Base-by-base conservation (phyloP, 2,329 filamentous ascomycete genomes). In the Bipolaris cookei region DNA sequence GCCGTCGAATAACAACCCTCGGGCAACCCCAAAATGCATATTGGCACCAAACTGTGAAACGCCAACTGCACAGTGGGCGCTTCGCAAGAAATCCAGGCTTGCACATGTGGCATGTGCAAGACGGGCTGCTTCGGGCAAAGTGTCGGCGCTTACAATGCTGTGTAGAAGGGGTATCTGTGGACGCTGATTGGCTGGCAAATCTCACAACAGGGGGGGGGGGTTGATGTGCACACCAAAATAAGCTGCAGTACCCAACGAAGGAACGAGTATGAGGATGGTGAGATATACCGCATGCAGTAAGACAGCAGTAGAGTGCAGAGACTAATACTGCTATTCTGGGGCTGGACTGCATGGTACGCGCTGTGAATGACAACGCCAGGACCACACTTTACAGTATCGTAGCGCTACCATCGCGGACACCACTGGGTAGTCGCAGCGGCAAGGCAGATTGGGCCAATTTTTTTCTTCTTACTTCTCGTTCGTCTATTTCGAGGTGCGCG, bases 121-220 rank as follows among this genome's bases (percentile, higher is more conserved):
- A 4, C 6, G 3, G 10, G 54, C 41, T 68, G 65, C 65, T 70
- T 69, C 62, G 66, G 30, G 54, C 54, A 41, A 61, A 30, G 67
- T 62, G 58, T 70, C 58, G 68, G 71, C 71, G 70, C 69, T 69
- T 74, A 72, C 39, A 56, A 16, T 30, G 28, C 23, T 38, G 34
- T 28, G 23, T 6, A 23, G 11, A 21, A 18, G n/a, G 8, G 25
- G 43, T 45, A 18, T n/a, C 46, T 37, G 42, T 32, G 48, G 8
- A n/a, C 23, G 38, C 30, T 63, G 55, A 65, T 65, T 65, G 60
- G 62, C 51, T 49, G 32, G 21, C 23, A n/a, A 18, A 54, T 51
- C 34, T 35, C 35, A 38, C 18, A 39, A 37, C 32, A 49, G 21
- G 41, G n/a, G 35, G n/a, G n/a, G n/a, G n/a, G n/a, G n/a, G n/a